Conservation (phyloP, 257 asterid genomes). For the Solanum arcanum region DNA sequence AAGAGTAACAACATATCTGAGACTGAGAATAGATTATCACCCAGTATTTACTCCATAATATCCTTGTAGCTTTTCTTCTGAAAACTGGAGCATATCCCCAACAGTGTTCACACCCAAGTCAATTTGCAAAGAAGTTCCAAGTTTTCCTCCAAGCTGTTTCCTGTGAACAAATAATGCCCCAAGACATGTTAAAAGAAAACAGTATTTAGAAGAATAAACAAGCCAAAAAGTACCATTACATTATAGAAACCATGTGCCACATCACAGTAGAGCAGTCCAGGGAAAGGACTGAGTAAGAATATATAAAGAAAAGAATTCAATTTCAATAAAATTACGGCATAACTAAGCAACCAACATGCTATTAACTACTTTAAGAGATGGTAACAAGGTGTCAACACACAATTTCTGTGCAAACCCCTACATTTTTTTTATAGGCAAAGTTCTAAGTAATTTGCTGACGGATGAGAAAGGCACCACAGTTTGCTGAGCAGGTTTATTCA, state of each 20-base stretch:
- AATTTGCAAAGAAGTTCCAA: conserved; percentile 72
- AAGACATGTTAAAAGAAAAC: neutral
- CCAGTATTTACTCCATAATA: conserved; percentile 83
- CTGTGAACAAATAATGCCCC: conserved; percentile 25
- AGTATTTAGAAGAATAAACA: neutral
- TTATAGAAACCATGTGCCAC: neutral
- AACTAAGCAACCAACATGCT: neutral
- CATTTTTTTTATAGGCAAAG: conserved; percentile 85
- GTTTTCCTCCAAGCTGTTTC: conserved; percentile 99
- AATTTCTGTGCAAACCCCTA: conserved; percentile 12
- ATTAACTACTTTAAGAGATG: neutral
- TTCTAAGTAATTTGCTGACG: conserved; percentile 52
- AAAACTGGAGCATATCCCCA: conserved; percentile 79
- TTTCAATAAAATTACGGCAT: neutral
- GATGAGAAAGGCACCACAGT: conserved; percentile 79
- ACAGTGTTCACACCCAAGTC: conserved; percentile 76
- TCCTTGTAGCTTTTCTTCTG: conserved; percentile 83
- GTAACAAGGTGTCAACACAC: neutral
- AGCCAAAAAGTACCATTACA: neutral
- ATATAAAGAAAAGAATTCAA: neutral
- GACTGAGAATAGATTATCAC: conserved; percentile 26
- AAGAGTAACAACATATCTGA: neutral
- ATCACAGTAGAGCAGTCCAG: neutral
- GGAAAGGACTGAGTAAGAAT: neutral
- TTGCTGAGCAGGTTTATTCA: conserved; percentile 98